Conservation (phyloP, 176 grass and related monocot species). For the sorghum (Sorghum bicolor) region Sorghum_bicolor_NCBIv3 NC_012871.2:72991001-72991500, state of each 20-base stretch:
- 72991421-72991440: neutral
- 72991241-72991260: constrained; percentile 27
- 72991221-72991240: constrained; percentile 22
- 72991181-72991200: neutral
- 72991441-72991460: neutral
- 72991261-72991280: constrained; percentile 37
- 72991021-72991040: neutral
- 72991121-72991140: constrained; percentile 17
- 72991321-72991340: constrained; percentile 67
- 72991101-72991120: neutral
- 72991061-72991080: neutral
- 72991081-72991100: neutral
- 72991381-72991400: constrained; percentile 86
- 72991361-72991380: constrained; percentile 89
- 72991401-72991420: constrained; percentile 48
- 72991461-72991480: neutral
- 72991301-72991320: constrained; percentile 70
- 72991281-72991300: constrained; percentile 50
- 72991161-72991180: constrained; percentile 2
- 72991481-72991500: constrained; percentile 54
- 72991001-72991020: neutral
- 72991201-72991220: neutral
- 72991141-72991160: constrained; percentile 8
- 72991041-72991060: neutral
- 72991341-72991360: constrained; percentile 58